A percentile compares a stretch with the other conserved stretches of the same genome.
Conservation (phyloP, 495 filamentous ascomycete genomes). For the Evernia prunastri region DNA sequence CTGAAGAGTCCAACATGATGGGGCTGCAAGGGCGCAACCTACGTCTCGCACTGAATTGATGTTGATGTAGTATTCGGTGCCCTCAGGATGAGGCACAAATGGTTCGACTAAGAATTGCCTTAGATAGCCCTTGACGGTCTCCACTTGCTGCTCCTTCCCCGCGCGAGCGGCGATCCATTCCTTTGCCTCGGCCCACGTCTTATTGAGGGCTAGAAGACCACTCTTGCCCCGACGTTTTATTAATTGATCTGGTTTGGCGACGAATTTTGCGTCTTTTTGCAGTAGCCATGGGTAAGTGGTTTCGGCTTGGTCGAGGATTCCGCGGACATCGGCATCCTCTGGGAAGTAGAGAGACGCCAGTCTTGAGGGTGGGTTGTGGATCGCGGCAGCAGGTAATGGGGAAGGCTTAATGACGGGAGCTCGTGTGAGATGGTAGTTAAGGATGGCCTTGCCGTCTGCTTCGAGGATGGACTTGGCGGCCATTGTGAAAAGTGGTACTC, state of each 20-base stretch:
- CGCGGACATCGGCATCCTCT: slow-evolving; percentile 72
- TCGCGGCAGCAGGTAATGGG: slow-evolving; percentile 74
- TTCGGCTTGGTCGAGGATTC: slow-evolving; percentile 92
- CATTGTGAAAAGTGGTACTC: slow-evolving; percentile 51
- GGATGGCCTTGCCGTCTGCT: slow-evolving; percentile 99
- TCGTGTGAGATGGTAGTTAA: slow-evolving; percentile 99
- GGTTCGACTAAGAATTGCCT: slow-evolving; percentile 97
- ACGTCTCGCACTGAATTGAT: slow-evolving; percentile 88
- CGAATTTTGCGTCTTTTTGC: slow-evolving; percentile 74
- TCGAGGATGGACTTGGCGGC: slow-evolving; percentile 97
- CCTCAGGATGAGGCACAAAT: slow-evolving; percentile 86
- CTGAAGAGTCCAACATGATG: neutral
- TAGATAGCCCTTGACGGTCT: slow-evolving; percentile 81
- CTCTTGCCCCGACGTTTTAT: slow-evolving; percentile 99
- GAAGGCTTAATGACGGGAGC: slow-evolving; percentile 96
- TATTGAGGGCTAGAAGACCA: slow-evolving; percentile 92
- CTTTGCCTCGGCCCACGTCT: slow-evolving; percentile 87
- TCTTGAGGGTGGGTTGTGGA: slow-evolving; percentile 86
- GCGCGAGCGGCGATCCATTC: slow-evolving; percentile 90
- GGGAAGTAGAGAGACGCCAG: slow-evolving; percentile 92
- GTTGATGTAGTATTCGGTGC: slow-evolving; percentile 99
- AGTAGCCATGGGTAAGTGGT: slow-evolving; percentile 92
- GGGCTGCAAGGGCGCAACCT: slow-evolving; percentile 34
- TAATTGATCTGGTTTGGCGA: slow-evolving; percentile 98
- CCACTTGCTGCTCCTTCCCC: slow-evolving; percentile 85